A percentile compares a stretch with the other conserved stretches of the same genome.
phyloP scores from a whole-genome alignment of 2,329 filamentous ascomycete species.

The Stagonosporopsis vannaccii region DNA sequence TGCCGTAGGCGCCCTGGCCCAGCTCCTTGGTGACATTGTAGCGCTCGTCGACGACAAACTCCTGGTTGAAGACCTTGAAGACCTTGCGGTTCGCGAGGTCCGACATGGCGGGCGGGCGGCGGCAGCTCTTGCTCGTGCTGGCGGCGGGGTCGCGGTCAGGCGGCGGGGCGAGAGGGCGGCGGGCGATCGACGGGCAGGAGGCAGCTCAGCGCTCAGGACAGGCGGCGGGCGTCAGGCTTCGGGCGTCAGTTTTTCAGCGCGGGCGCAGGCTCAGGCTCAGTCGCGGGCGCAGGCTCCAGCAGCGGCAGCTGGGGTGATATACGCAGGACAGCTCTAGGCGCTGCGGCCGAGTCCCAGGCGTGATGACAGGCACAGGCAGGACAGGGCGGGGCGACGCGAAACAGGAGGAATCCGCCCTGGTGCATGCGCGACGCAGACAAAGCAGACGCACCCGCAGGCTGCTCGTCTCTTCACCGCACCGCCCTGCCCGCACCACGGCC shows the following conservation, averaged over 20 bases:
- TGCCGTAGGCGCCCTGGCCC: constrained; percentile 96
- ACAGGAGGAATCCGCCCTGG: no score
- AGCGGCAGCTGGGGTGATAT: constrained; percentile 30
- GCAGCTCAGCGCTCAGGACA: constrained; percentile 8
- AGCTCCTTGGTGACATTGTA: constrained; percentile 99
- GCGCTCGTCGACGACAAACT: constrained; percentile 97
- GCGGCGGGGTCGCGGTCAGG: constrained; percentile 4
- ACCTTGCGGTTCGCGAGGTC: constrained; percentile 75
- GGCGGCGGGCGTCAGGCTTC: neutral
- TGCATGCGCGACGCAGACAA: constrained; percentile 11
- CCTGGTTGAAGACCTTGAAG: constrained; percentile 85
- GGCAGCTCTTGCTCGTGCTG: neutral
- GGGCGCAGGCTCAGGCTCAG: no score
- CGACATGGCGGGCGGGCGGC: constrained; percentile 54
- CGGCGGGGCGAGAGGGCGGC: neutral
- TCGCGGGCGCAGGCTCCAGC: no score
- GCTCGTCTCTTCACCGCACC: constrained; percentile 22
- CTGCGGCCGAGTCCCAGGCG: constrained; percentile 31
- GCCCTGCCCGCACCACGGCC: neutral
- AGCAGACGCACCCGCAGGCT: neutral
- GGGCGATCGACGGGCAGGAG: constrained; percentile 18
- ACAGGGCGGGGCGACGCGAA: constrained; percentile 29
- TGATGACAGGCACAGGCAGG: constrained; percentile 25
- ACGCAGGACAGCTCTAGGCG: constrained; percentile 33
- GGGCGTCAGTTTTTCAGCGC: neutral